phyloP scores from a whole-genome alignment of 371 early-diverging fungal genomes.

The Astathelohania contejeani region DNA sequence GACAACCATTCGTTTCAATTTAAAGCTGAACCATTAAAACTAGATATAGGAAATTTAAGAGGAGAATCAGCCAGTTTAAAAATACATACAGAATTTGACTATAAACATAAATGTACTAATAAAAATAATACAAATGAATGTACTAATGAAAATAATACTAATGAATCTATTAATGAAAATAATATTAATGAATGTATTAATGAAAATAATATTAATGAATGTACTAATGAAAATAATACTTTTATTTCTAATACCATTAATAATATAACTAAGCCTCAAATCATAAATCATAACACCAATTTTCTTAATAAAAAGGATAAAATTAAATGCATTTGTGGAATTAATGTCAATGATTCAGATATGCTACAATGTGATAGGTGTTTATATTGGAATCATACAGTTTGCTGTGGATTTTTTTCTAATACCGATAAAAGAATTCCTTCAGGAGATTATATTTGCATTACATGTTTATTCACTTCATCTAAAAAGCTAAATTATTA shows the following conservation, averaged over 20 bases:
- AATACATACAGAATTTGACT: background rate
- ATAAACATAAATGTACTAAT: background rate
- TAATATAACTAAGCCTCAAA: background rate
- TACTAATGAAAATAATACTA: background rate
- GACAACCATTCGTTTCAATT: slow-evolving; percentile 1
- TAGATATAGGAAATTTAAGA: slow-evolving; percentile 1
- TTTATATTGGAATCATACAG: slow-evolving; percentile 35
- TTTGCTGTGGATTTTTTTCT: slow-evolving; percentile 42
- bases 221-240: background rate
- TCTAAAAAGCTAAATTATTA: background rate
- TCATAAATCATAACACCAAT: background rate
- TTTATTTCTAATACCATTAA: background rate
- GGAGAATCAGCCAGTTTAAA: background rate
- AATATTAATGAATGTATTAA: background rate
- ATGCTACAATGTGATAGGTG: slow-evolving; percentile 42
- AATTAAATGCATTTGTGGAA: slow-evolving; percentile 26
- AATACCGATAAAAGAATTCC: slow-evolving; percentile 42
- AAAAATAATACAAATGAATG: background rate
- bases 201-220: background rate
- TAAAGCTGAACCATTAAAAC: slow-evolving; percentile 1
- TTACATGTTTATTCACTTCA: slow-evolving; percentile 2
- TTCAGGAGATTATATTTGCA: slow-evolving; percentile 13
- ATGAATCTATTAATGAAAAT: too few relatives aligned
- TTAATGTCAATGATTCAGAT: slow-evolving; percentile 13
- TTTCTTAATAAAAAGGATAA: background rate